A percentile compares a stretch with the other conserved stretches of the same genome.
Evolutionary conservation across 2,329 filamentous ascomycete genomes (phyloP).

Genomic region (Ophiocordyceps polyrhachis-furcata): DNA sequence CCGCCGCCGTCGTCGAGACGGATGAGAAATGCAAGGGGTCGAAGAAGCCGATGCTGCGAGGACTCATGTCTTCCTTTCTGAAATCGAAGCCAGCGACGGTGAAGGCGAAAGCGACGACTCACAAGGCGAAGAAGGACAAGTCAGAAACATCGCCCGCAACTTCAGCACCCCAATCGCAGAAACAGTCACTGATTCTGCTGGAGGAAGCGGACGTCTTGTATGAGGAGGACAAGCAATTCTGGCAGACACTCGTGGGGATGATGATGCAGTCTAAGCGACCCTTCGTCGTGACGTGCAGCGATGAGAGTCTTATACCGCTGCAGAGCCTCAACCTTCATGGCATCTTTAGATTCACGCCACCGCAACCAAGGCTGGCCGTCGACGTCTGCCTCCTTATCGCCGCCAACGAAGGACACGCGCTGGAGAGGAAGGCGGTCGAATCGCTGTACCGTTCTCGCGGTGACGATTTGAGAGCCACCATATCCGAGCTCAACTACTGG

Average conservation of each 20-base stretch:
- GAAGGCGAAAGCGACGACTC: conserved; percentile 8
- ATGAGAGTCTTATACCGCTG: conserved; percentile 65
- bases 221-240: conserved; percentile 92
- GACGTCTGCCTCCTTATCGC: conserved; percentile 71
- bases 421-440: conserved; percentile 47
- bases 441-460: conserved; percentile 51
- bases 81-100: conserved; percentile 26
- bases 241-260: conserved; percentile 61
- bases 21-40: conserved; percentile 28
- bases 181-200: conserved; percentile 83
- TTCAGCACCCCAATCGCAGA: conserved; percentile 38
- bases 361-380: conserved; percentile 47
- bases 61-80: conserved; percentile 69
- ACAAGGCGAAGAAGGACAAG: conserved; percentile 14
- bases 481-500: conserved; percentile 85
- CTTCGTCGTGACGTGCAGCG: conserved; percentile 88
- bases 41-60: conserved; percentile 52
- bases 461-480: conserved; percentile 59
- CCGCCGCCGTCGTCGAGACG: conserved; percentile 9
- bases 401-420: conserved; percentile 72
- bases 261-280: conserved; percentile 76
- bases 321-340: conserved; percentile 63
- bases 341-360: conserved; percentile 56
- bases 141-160: conserved; percentile 8
- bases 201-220: conserved; percentile 91